phyloP scores from a whole-genome alignment of 495 filamentous ascomycete genomes.

The Penicillium crystallinum region DNA sequence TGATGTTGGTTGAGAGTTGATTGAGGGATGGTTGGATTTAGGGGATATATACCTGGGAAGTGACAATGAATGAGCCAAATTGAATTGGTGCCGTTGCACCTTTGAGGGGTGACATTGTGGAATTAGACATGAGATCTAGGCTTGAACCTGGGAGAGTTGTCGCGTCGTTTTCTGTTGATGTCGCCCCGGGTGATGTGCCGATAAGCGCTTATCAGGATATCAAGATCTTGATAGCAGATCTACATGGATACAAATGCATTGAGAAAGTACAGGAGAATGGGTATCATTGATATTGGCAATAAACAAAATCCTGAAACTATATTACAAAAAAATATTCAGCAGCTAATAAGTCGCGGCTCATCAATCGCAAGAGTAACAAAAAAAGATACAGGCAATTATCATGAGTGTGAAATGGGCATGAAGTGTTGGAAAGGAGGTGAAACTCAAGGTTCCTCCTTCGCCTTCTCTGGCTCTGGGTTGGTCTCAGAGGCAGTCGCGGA shows the following conservation, averaged over 20 bases:
- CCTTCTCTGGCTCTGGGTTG: slow-evolving; percentile 8
- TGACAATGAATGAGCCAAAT: slow-evolving; percentile 45
- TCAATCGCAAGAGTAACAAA: not conserved
- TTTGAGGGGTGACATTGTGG: slow-evolving; percentile 25
- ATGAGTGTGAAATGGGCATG: slow-evolving; percentile 4
- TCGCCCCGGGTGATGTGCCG: not conserved
- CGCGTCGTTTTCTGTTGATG: not conserved
- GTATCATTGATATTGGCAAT: slow-evolving; percentile 42
- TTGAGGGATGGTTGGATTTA: not conserved
- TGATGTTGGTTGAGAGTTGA: not conserved
- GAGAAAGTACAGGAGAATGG: slow-evolving; percentile 17
- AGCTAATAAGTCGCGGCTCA: not conserved
- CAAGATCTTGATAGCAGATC: not conserved
- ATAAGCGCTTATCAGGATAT: slow-evolving; percentile 2
- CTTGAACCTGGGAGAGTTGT: not conserved
- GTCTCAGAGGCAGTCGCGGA: slow-evolving; percentile 8
- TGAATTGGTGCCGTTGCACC: slow-evolving; percentile 30
- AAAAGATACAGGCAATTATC: not conserved
- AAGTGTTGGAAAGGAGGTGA: not conserved
- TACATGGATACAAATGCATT: not conserved
- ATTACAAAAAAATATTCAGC: slow-evolving; percentile 19
- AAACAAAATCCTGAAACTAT: slow-evolving; percentile 29
- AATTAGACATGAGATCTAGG: not conserved
- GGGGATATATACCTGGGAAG: slow-evolving; percentile 33
- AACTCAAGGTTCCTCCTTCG: slow-evolving; percentile 10